A percentile compares a stretch with the other conserved stretches of the same genome.
Evolutionary conservation across 2,329 filamentous ascomycete species (phyloP).

Genomic region (Microcyclosporella mali): DNA sequence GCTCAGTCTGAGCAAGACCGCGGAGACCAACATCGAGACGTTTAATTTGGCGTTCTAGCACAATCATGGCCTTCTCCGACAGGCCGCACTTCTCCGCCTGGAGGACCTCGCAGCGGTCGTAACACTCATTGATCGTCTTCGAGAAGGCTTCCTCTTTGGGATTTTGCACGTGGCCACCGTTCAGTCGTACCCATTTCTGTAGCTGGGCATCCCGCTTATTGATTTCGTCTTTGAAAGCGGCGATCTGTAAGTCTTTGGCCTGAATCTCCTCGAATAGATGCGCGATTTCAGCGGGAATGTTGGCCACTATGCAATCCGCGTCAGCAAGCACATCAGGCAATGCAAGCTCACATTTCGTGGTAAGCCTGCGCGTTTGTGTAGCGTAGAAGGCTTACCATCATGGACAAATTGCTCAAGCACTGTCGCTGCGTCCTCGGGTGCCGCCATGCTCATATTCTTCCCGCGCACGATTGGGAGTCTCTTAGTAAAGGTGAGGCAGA

Average conservation of each 20-base stretch:
- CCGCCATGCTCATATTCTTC: constrained; percentile 32
- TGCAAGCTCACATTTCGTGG: too few relatives aligned
- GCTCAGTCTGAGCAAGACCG: constrained; percentile 53
- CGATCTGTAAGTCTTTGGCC: constrained; percentile 68
- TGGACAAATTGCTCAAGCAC: constrained; percentile 75
- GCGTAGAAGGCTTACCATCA: constrained; percentile 46
- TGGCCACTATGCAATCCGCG: constrained; percentile 51
- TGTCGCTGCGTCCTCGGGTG: constrained; percentile 57
- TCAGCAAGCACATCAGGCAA: background rate
- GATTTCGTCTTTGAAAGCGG: constrained; percentile 63
- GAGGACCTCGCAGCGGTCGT: constrained; percentile 60
- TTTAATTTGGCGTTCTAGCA: constrained; percentile 60
- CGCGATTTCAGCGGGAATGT: constrained; percentile 73
- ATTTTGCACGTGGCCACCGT: constrained; percentile 67
- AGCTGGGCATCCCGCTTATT: constrained; percentile 66
- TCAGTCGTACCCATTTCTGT: constrained; percentile 73
- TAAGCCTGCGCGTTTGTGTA: background rate
- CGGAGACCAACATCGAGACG: constrained; percentile 57
- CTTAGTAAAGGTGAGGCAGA: too few relatives aligned
- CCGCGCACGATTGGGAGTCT: background rate
- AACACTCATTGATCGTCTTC: constrained; percentile 62
- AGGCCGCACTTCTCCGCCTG: constrained; percentile 70
- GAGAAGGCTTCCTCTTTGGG: constrained; percentile 67
- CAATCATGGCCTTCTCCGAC: constrained; percentile 56
- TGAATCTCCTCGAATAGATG: constrained; percentile 79